These are phyloP conservation scores for Ceratocystis variospora DNA, from an alignment of 2,329 filamentous ascomycete genomes.

Conservation along the genomic window DNA sequence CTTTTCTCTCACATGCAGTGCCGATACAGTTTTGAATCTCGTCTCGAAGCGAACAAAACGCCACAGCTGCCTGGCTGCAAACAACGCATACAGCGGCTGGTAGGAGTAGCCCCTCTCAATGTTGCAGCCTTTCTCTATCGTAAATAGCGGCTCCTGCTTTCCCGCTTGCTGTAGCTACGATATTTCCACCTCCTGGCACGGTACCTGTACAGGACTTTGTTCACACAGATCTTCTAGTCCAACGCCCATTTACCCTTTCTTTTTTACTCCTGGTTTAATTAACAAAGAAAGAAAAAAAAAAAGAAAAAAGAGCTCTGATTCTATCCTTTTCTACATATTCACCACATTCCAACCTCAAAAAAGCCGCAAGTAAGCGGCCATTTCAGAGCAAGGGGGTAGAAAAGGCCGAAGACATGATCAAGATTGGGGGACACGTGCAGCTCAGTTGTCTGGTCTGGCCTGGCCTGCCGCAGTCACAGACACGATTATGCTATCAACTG, in stretches of 20 bases:
- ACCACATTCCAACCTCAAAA: background rate
- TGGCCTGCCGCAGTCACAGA: background rate
- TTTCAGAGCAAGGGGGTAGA: background rate
- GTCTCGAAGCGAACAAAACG: slow-evolving; percentile 4
- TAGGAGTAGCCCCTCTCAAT: background rate
- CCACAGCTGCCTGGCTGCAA: background rate
- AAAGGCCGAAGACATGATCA: background rate
- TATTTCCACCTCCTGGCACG: background rate
- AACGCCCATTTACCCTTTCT: too few relatives aligned
- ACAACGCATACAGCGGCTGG: slow-evolving; percentile 1
- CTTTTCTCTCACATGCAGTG: background rate
- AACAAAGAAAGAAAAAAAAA: background rate
- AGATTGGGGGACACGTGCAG: slow-evolving; percentile 2
- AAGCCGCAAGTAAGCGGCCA: background rate
- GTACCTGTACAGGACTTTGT: background rate
- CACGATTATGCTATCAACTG: background rate
- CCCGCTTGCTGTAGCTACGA: background rate
- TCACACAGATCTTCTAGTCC: background rate
- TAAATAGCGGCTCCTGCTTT: background rate
- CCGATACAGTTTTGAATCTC: background rate
- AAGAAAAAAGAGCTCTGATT: background rate
- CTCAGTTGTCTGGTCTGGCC: background rate
- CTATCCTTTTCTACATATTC: too few relatives aligned
- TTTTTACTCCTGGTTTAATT: too few relatives aligned
- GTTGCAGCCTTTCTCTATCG: background rate